A percentile compares a stretch with the other conserved stretches of the same genome.
phyloP scores from a whole-genome alignment of 2,329 filamentous ascomycete genomes.

The Sporothrix humicola region DNA sequence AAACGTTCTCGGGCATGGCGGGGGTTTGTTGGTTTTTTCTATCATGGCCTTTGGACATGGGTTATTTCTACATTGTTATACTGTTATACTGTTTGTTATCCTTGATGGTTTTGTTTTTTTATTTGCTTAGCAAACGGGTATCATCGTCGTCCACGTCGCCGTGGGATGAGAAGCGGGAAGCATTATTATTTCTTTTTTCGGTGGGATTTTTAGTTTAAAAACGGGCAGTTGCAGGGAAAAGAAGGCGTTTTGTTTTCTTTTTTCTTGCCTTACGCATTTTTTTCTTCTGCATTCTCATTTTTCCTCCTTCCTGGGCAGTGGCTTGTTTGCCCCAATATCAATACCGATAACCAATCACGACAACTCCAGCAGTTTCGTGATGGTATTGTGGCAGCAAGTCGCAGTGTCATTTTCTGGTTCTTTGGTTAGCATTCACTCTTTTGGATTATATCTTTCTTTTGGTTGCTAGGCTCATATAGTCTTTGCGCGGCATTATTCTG shows the following conservation, averaged over 20 bases:
- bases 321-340: background rate
- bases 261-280: background rate
- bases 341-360: no score
- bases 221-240: background rate
- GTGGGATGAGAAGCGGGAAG: conserved; percentile 19
- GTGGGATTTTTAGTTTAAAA: background rate
- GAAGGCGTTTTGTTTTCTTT: conserved; percentile 4
- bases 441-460: background rate
- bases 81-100: no score
- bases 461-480: background rate
- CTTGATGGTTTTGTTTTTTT: background rate
- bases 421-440: background rate
- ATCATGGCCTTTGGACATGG: conserved; percentile 2
- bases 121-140: conserved; percentile 5
- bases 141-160: conserved; percentile 1
- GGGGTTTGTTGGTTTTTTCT: background rate
- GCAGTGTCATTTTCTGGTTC: no score
- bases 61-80: background rate
- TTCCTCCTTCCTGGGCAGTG: background rate
- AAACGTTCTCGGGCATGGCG: background rate
- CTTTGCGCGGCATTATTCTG: background rate
- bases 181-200: conserved; percentile 1
- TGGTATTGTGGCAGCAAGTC: background rate
- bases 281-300: background rate
- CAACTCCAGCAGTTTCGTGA: background rate